Evolutionary conservation across 2,329 filamentous ascomycete genomes (phyloP).

Genomic region (Ceratocystis destructans): DNA sequence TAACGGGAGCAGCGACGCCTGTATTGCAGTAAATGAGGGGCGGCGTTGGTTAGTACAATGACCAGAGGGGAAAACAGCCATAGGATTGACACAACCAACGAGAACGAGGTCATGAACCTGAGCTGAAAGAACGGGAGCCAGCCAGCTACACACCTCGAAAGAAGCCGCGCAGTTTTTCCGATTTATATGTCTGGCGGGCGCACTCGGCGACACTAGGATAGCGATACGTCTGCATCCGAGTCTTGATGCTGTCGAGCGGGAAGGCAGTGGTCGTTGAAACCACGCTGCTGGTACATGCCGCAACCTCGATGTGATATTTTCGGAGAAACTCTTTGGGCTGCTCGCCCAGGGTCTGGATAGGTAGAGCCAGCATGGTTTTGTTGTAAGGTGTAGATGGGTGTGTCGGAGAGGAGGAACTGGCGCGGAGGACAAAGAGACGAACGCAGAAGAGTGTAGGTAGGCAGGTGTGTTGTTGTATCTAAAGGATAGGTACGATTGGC

Average conservation of each 20-base stretch:
- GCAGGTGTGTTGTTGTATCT: not conserved
- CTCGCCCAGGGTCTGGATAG: slow-evolving; percentile 16
- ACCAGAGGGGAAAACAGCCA: not conserved
- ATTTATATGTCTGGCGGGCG: slow-evolving; percentile 59
- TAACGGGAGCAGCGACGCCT: slow-evolving; percentile 70
- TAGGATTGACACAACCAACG: not conserved
- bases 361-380: slow-evolving; percentile 14
- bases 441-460: not conserved
- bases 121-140: not conserved
- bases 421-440: not conserved
- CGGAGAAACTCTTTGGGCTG: slow-evolving; percentile 15
- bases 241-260: slow-evolving; percentile 79
- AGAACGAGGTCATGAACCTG: not conserved
- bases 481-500: not conserved
- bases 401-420: not conserved
- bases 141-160: slow-evolving; percentile 52
- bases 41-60: slow-evolving; percentile 3
- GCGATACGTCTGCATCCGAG: slow-evolving; percentile 76
- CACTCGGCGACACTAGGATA: slow-evolving; percentile 63
- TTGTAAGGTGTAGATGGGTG: not conserved
- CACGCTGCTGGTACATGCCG: slow-evolving; percentile 62
- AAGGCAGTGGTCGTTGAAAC: slow-evolving; percentile 71
- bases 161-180: slow-evolving; percentile 61
- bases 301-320: slow-evolving; percentile 62
- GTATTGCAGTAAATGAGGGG: not conserved